Percentiles rank a stretch among this genome's conserved stretches.
phyloP scores from a whole-genome alignment of 257 asterid genomes.

The Salvia splendens region DNA sequence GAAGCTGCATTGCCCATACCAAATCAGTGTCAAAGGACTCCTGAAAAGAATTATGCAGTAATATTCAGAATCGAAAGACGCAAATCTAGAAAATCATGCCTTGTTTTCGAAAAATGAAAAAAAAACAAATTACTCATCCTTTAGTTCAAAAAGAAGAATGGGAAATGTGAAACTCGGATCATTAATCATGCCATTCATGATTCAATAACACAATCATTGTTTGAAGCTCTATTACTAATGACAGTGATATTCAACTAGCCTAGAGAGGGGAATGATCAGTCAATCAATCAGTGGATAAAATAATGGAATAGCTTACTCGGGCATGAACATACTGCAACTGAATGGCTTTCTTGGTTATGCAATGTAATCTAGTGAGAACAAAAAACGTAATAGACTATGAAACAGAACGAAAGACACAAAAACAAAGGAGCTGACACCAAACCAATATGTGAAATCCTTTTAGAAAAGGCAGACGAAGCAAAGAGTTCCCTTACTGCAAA shows the following conservation, averaged over 20 bases:
- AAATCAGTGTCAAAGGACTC: constrained; percentile 96
- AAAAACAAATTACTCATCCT: neutral
- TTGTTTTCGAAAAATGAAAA: constrained; percentile 8
- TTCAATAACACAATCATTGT: neutral
- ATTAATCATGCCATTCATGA: constrained; percentile 6
- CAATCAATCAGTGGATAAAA: neutral
- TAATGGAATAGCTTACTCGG: constrained; percentile 1
- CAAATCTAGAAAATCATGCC: constrained; percentile 29
- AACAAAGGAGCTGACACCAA: neutral
- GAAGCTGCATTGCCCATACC: constrained; percentile 99
- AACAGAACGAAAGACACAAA: neutral
- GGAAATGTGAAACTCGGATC: neutral
- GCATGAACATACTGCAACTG: neutral
- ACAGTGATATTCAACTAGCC: neutral
- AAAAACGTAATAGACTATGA: neutral
- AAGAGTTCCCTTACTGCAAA: neutral
- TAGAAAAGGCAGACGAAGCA: constrained; percentile 1
- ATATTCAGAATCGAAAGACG: constrained; percentile 50
- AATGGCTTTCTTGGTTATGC: constrained; percentile 15
- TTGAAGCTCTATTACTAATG: constrained; percentile 4
- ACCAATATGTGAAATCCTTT: neutral
- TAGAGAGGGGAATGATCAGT: constrained; percentile 11
- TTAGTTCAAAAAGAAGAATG: neutral
- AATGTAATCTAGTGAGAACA: neutral
- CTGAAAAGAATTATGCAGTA: constrained; percentile 69